Conservation (phyloP, 208 protist species). For the Wallacemonas rigidus region DNA sequence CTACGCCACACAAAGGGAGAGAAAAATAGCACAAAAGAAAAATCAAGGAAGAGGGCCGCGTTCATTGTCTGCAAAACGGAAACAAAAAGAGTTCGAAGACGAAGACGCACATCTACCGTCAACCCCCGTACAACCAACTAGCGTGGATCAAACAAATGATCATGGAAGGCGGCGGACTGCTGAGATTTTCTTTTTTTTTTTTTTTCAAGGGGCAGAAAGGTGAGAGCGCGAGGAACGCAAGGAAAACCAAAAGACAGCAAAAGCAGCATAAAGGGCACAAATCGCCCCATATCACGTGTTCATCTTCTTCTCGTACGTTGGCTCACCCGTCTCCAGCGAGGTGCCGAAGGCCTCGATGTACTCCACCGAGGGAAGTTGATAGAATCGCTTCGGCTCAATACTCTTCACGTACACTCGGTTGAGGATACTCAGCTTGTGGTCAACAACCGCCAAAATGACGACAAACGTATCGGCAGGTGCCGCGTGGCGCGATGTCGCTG, state of each 20-base stretch:
- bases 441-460: slow-evolving; percentile 46
- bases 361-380: slow-evolving; percentile 72
- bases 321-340: slow-evolving; percentile 49
- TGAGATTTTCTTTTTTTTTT: too few relatives aligned
- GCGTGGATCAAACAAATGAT: background rate
- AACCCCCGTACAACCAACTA: background rate
- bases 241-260: background rate
- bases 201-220: background rate
- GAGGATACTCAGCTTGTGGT: slow-evolving; percentile 52
- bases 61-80: background rate
- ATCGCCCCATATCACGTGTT: slow-evolving; percentile 4
- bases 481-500: slow-evolving; percentile 21
- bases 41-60: background rate
- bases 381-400: slow-evolving; percentile 79
- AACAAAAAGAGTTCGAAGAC: background rate
- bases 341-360: slow-evolving; percentile 77
- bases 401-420: slow-evolving; percentile 66
- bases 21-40: slow-evolving; percentile 10
- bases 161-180: too few relatives aligned
- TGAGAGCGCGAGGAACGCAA: background rate
- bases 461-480: slow-evolving; percentile 38
- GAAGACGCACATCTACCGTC: background rate
- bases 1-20: background rate
- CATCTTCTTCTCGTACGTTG: slow-evolving; percentile 59
- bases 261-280: too few relatives aligned